A percentile compares a stretch with the other conserved stretches of the same genome.
Evolutionary conservation across 768 basidiomycete genomes (phyloP).

Genomic region (Cantharellus cinnabarinus): DNA sequence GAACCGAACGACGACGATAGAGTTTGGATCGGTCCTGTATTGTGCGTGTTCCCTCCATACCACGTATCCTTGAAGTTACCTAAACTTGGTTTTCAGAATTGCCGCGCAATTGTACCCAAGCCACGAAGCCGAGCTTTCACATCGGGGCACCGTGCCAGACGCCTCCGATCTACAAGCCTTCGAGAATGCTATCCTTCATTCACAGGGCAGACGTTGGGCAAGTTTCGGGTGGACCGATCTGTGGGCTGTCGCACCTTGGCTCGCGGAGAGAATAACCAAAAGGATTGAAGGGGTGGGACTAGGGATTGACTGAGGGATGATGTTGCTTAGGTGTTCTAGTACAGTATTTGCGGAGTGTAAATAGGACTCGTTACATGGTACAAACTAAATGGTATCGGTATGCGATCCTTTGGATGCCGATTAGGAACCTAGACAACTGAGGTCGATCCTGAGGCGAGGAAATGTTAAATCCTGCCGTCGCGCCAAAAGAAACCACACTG

Average conservation of each 20-base stretch:
- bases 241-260: slow-evolving; percentile 57
- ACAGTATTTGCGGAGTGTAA: too few species aligned
- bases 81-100: not conserved
- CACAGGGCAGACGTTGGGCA: slow-evolving; percentile 25
- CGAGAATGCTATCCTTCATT: not conserved
- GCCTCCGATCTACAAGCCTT: not conserved
- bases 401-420: too few species aligned
- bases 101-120: slow-evolving; percentile 1
- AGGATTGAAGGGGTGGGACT: slow-evolving; percentile 54
- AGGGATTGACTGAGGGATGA: slow-evolving; percentile 21
- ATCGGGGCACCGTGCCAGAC: not conserved
- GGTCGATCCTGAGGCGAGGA: too few species aligned
- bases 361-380: too few species aligned
- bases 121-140: not conserved
- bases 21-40: slow-evolving; percentile 8
- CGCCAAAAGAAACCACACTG: too few species aligned
- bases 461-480: too few species aligned
- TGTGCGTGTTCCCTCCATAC: slow-evolving; percentile 2
- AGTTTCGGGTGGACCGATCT: slow-evolving; percentile 55
- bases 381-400: too few species aligned
- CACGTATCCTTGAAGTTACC: not conserved
- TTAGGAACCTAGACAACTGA: too few species aligned
- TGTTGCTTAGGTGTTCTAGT: too few species aligned
- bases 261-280: slow-evolving; percentile 34
- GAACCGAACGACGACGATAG: slow-evolving; percentile 3